Conservation (phyloP, 768 basidiomycete species). For the Lactarius sp. region DNA sequence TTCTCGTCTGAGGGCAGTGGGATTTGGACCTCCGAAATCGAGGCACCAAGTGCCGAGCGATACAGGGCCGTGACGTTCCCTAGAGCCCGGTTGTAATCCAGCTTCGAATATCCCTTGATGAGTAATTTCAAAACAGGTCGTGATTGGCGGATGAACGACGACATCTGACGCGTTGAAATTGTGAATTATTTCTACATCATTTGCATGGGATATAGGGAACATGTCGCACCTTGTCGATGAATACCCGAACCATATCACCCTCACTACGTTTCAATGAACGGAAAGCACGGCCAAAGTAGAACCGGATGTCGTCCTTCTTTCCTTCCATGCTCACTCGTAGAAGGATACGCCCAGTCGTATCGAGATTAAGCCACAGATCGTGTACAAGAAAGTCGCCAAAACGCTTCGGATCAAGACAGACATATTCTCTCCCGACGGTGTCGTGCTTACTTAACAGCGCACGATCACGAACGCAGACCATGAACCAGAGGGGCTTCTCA, state of each 20-base stretch:
- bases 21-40: conserved; percentile 65
- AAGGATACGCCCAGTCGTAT: conserved; percentile 78
- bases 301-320: conserved; percentile 96
- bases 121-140: conserved; percentile 69
- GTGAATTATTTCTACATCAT: neutral
- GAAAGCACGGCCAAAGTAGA: conserved; percentile 96
- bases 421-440: conserved; percentile 83
- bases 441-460: conserved; percentile 91
- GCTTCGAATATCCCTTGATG: conserved; percentile 53
- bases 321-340: conserved; percentile 96
- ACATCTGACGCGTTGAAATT: conserved; percentile 58
- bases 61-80: conserved; percentile 79
- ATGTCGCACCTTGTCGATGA: conserved; percentile 85
- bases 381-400: conserved; percentile 88
- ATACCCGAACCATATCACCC: conserved; percentile 90
- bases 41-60: conserved; percentile 65
- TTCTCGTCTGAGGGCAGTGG: conserved; percentile 72
- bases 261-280: conserved; percentile 89
- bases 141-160: conserved; percentile 85
- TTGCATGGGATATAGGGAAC: neutral
- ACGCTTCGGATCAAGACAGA: conserved; percentile 85
- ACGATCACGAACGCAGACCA: conserved; percentile 91
- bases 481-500: conserved; percentile 91
- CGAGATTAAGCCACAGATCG: conserved; percentile 89
- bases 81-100: conserved; percentile 89